Percentiles rank a stretch among this genome's conserved stretches.
Evolutionary conservation across 2,329 filamentous ascomycete genomes (phyloP).

Genomic region (Didymella pinodella): DNA sequence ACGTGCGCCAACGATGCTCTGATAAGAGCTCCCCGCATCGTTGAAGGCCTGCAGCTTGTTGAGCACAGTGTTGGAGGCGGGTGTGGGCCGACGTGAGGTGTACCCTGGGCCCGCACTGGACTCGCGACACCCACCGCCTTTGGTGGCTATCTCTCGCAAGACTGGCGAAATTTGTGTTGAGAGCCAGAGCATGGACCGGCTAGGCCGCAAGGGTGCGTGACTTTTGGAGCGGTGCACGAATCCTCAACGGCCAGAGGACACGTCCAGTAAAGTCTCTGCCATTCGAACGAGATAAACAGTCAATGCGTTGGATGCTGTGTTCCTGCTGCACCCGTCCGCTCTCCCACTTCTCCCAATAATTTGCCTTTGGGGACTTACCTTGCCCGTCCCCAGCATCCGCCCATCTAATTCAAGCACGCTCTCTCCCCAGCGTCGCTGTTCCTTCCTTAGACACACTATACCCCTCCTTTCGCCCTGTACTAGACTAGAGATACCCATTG

Average conservation of each 20-base stretch:
- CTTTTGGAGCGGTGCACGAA: constrained; percentile 44
- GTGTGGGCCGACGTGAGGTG: constrained; percentile 16
- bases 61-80: constrained; percentile 13
- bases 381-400: constrained; percentile 25
- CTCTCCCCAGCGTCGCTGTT: constrained; percentile 25
- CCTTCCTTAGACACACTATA: constrained; percentile 29
- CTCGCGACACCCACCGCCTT: constrained; percentile 30
- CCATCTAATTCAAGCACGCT: constrained; percentile 21
- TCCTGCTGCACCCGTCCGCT: constrained; percentile 30
- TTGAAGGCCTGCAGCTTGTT: constrained; percentile 18
- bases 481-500: constrained; percentile 37
- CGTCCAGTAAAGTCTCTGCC: constrained; percentile 28
- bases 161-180: constrained; percentile 44
- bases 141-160: constrained; percentile 31
- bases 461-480: constrained; percentile 32
- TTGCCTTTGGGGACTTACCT: constrained; percentile 20
- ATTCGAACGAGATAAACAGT: constrained; percentile 42
- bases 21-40: constrained; percentile 17
- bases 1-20: constrained; percentile 4
- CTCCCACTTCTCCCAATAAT: constrained; percentile 25
- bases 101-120: constrained; percentile 22
- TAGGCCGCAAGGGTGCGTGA: constrained; percentile 39
- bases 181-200: constrained; percentile 37
- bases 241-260: constrained; percentile 43
- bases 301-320: constrained; percentile 43